phyloP scores from a whole-genome alignment of 1,139 yeast genomes.

The Nakaseomyces nivariensis region DNA sequence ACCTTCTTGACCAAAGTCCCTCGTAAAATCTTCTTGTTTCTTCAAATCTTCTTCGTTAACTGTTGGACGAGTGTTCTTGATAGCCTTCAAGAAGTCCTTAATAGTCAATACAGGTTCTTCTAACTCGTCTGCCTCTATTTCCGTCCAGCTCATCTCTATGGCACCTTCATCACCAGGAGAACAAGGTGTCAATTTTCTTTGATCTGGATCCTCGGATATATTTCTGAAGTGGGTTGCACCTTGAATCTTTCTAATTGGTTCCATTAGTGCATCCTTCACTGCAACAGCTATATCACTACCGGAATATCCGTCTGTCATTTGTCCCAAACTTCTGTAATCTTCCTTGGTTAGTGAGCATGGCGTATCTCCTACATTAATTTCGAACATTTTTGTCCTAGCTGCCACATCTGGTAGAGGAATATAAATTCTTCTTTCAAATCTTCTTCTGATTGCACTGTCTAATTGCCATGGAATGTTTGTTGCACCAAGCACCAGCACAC shows the following conservation, averaged over 20 bases:
- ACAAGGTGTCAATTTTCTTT: conserved; percentile 66
- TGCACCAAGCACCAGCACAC: conserved; percentile 93
- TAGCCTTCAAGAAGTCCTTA: conserved; percentile 88
- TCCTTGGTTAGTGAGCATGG: conserved; percentile 68
- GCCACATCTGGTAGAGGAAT: conserved; percentile 89
- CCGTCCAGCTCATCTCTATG: conserved; percentile 86
- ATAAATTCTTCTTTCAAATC: conserved; percentile 91
- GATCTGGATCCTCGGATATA: conserved; percentile 27
- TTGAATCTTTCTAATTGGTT: conserved; percentile 91
- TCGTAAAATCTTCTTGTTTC: conserved; percentile 80
- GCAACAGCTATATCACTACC: conserved; percentile 97
- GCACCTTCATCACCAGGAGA: conserved; percentile 93
- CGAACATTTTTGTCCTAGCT: conserved; percentile 90
- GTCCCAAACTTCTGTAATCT: conserved; percentile 72
- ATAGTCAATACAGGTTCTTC: conserved; percentile 83
- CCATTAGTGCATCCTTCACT: conserved; percentile 96
- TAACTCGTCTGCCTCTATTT: conserved; percentile 78
- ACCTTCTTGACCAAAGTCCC: conserved; percentile 96
- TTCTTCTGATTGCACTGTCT: conserved; percentile 94
- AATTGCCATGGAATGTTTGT: conserved; percentile 99
- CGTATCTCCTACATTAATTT: conserved; percentile 81
- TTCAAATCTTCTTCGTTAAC: conserved; percentile 76
- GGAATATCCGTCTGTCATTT: conserved; percentile 94
- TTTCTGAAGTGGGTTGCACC: conserved; percentile 90
- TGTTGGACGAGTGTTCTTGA: conserved; percentile 87